These are phyloP conservation scores for Suhomyces canberraensis DNA, from an alignment of 805 yeast genomes.

Conservation along the genomic window DNA sequence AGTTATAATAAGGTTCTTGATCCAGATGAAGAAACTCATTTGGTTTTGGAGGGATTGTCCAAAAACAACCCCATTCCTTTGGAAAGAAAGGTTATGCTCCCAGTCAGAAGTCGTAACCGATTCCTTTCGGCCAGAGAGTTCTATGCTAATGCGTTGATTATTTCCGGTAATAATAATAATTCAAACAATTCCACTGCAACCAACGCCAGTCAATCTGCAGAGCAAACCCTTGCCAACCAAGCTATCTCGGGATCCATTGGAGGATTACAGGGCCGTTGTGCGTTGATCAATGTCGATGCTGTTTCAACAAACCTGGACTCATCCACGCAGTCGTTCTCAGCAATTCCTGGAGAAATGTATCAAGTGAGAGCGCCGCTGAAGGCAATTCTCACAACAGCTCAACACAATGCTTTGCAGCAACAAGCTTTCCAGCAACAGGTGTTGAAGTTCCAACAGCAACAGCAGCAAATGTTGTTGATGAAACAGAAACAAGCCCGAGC, in stretches of 20 bases:
- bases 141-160: slow-evolving; percentile 82
- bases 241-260: slow-evolving; percentile 57
- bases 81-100: slow-evolving; percentile 68
- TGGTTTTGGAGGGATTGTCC: slow-evolving; percentile 84
- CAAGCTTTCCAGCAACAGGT: slow-evolving; percentile 44
- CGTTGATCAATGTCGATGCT: slow-evolving; percentile 65
- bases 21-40: slow-evolving; percentile 91
- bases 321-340: slow-evolving; percentile 43
- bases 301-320: slow-evolving; percentile 17
- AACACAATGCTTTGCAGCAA: slow-evolving; percentile 41
- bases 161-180: slow-evolving; percentile 47
- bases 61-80: slow-evolving; percentile 79
- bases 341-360: slow-evolving; percentile 58
- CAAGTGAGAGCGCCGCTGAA: slow-evolving; percentile 47
- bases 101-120: slow-evolving; percentile 65
- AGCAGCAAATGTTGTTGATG: slow-evolving; percentile 28
- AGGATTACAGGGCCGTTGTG: slow-evolving; percentile 76
- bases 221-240: slow-evolving; percentile 44
- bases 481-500: slow-evolving; percentile 27
- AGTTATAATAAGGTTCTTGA: slow-evolving; percentile 50
- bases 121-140: slow-evolving; percentile 89
- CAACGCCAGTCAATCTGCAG: slow-evolving; percentile 19
- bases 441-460: slow-evolving; percentile 37
- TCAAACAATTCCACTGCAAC: slow-evolving; percentile 1
- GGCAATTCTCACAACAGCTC: slow-evolving; percentile 41